Conservation (phyloP, 805 yeast genomes). For the Metschnikowia matae region DNA sequence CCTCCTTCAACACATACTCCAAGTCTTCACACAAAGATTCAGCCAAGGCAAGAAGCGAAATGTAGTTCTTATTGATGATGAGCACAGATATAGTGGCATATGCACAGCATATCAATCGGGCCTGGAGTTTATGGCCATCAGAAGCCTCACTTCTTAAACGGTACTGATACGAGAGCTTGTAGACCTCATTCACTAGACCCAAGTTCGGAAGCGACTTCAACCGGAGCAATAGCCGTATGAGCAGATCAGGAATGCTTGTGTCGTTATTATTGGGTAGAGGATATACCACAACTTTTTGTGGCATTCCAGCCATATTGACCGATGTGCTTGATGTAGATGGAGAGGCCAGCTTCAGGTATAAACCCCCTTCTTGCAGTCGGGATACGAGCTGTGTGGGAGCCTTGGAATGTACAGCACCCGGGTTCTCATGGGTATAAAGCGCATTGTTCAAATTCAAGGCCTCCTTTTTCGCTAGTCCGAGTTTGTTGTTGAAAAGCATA, state of each 20-base stretch:
- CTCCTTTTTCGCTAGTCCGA: conserved; percentile 32
- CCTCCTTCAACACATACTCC: neutral
- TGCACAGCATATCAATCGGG: conserved; percentile 27
- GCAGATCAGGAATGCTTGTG: conserved; percentile 22
- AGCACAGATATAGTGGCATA: conserved; percentile 31
- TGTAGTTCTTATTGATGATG: conserved; percentile 27
- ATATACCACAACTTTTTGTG: conserved; percentile 15
- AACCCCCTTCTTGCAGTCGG: neutral
- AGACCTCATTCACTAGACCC: conserved; percentile 40
- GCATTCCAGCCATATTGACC: neutral
- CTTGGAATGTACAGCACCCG: conserved; percentile 2
- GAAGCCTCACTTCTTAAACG: conserved; percentile 18
- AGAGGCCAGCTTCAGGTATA: neutral
- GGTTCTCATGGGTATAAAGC: conserved; percentile 31
- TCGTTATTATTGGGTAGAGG: conserved; percentile 38
- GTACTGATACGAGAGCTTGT: conserved; percentile 38
- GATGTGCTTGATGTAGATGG: neutral
- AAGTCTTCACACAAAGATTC: conserved; percentile 17
- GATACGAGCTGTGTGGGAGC: neutral
- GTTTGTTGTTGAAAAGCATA: conserved; percentile 27
- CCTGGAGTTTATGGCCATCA: conserved; percentile 15
- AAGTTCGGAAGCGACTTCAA: conserved; percentile 42
- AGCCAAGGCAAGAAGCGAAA: conserved; percentile 26
- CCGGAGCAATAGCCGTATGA: conserved; percentile 33
- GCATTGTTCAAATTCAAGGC: conserved; percentile 35